phyloP scores from a whole-genome alignment of 257 asterid species.

The Vinca minor region DNA sequence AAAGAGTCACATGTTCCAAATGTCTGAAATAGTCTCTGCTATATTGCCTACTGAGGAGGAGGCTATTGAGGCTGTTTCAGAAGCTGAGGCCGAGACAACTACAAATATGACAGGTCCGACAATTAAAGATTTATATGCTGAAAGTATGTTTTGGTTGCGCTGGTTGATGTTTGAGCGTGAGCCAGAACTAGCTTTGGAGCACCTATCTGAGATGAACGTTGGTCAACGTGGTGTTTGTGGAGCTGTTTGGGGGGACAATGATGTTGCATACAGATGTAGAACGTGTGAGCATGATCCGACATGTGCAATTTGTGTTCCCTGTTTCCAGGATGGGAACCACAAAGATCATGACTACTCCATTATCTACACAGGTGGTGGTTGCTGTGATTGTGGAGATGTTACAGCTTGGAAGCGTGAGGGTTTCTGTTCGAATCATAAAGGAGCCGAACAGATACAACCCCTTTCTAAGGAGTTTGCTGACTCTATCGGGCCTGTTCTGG shows the following conservation, averaged over 20 bases:
- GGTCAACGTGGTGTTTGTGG: conserved; percentile 89
- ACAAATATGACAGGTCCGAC: conserved; percentile 17
- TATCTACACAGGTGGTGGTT: conserved; percentile 86
- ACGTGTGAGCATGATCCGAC: conserved; percentile 95
- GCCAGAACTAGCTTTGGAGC: conserved; percentile 48
- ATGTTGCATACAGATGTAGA: conserved; percentile 87
- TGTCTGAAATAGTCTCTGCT: conserved; percentile 46
- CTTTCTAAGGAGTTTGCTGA: conserved; percentile 54
- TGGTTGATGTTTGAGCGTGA: conserved; percentile 96
- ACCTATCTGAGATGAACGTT: conserved; percentile 45
- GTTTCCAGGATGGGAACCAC: conserved; percentile 89
- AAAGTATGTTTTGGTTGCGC: conserved; percentile 69
- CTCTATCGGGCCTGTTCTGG: conserved; percentile 74
- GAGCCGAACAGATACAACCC: conserved; percentile 78
- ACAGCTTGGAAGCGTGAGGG: conserved; percentile 98
- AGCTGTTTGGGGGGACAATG: conserved; percentile 81
- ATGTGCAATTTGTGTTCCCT: conserved; percentile 93
- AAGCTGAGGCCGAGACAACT: conserved; percentile 21
- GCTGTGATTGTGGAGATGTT: conserved; percentile 98
- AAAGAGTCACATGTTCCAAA: conserved; percentile 36
- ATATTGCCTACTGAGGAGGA: conserved; percentile 65
- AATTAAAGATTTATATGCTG: conserved; percentile 37
- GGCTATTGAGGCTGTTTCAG: conserved; percentile 25
- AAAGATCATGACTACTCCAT: conserved; percentile 86
- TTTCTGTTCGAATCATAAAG: conserved; percentile 90